Evolutionary conservation across 2,329 filamentous ascomycete genomes (phyloP).

Genomic region (Dothiorella sarmentorum): DNA sequence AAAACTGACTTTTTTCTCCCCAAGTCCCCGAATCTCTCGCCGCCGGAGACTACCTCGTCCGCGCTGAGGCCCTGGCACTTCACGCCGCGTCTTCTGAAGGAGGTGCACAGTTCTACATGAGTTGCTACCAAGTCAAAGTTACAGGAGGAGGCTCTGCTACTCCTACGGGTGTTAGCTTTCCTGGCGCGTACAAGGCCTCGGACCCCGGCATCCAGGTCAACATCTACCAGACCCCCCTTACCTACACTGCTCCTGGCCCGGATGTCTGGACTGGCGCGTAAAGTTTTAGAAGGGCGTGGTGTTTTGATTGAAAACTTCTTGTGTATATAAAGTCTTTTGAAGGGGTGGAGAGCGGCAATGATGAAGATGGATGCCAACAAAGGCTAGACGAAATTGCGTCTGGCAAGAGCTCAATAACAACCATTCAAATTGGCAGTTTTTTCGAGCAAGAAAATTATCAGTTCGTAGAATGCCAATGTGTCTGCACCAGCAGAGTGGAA

Average conservation of each 20-base stretch:
- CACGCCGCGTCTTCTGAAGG: constrained; percentile 37
- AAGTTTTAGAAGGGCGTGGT: too few relatives aligned
- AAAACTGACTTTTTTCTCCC: constrained; percentile 30
- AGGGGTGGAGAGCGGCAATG: neutral
- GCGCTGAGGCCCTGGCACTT: constrained; percentile 45
- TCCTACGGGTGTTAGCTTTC: constrained; percentile 46
- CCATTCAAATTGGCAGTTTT: too few relatives aligned
- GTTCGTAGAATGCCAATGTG: too few relatives aligned
- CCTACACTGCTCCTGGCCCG: constrained; percentile 45
- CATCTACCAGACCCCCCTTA: constrained; percentile 37
- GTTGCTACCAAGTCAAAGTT: constrained; percentile 41
- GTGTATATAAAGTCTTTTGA: neutral
- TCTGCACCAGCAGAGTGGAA: too few relatives aligned
- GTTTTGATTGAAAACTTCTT: neutral
- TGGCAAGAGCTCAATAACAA: too few relatives aligned
- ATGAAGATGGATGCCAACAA: neutral
- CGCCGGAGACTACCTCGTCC: constrained; percentile 43
- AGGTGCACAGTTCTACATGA: constrained; percentile 46
- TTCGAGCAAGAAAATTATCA: too few relatives aligned
- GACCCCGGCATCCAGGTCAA: constrained; percentile 43
- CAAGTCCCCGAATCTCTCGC: constrained; percentile 40
- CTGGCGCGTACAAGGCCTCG: constrained; percentile 39
- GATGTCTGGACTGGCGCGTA: constrained; percentile 32
- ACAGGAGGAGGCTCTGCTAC: constrained; percentile 33
- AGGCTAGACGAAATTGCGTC: too few relatives aligned